Evolutionary conservation across 345 rosid genomes (phyloP).

Genomic region (Abelmoschus esculentus): DNA sequence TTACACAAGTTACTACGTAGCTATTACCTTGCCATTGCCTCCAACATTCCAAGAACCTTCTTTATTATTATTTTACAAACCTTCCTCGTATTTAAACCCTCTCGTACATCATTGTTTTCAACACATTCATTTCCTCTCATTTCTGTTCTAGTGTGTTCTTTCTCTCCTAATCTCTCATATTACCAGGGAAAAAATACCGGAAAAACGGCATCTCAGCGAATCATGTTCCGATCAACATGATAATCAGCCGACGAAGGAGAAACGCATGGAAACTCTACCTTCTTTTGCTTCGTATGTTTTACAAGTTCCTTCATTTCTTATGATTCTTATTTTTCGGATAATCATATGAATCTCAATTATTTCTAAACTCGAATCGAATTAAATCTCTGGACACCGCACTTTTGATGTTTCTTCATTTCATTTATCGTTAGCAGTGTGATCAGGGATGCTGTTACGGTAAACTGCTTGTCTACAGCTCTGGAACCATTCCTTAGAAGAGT

Average conservation of each 20-base stretch:
- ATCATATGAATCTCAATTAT: too few relatives aligned
- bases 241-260: conserved; percentile 36
- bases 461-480: conserved; percentile 40
- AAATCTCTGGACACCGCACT: too few relatives aligned
- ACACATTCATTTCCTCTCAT: background rate
- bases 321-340: background rate
- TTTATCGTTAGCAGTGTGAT: conserved; percentile 38
- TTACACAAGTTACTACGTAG: background rate
- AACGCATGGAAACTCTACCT: conserved; percentile 41
- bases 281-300: conserved; percentile 64
- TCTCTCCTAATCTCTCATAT: background rate
- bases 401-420: background rate
- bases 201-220: conserved; percentile 46
- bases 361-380: too few relatives aligned
- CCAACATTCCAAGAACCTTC: conserved; percentile 10
- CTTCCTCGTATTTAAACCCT: background rate
- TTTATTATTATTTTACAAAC: background rate
- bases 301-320: background rate
- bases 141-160: background rate
- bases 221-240: conserved; percentile 24
- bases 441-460: conserved; percentile 43
- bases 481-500: conserved; percentile 80
- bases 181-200: conserved; percentile 35
- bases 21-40: conserved; percentile 4
- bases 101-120: background rate